Percentiles rank a stretch among this genome's conserved stretches.
These are phyloP conservation scores for Maudiozyma barnettii DNA, from an alignment of 805 yeast genomes.

Conservation along the genomic window DNA sequence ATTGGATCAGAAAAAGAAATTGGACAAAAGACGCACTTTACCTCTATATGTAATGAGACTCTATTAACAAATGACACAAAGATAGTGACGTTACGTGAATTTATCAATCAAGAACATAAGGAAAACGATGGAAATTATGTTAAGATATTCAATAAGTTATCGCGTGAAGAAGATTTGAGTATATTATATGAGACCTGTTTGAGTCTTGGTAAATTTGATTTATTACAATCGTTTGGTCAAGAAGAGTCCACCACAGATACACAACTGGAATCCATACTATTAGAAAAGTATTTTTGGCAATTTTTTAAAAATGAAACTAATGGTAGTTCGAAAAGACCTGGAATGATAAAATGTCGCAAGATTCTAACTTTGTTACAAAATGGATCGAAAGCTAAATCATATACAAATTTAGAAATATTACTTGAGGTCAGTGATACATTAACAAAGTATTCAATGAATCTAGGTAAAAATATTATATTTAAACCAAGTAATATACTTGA, in stretches of 20 bases:
- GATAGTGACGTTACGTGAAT: neutral
- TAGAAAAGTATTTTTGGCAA: constrained; percentile 32
- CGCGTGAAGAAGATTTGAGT: constrained; percentile 7
- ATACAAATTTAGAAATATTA: constrained; percentile 10
- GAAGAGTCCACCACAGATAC: neutral
- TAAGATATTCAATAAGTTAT: constrained; percentile 13
- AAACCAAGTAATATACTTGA: constrained; percentile 33
- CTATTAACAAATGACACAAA: neutral
- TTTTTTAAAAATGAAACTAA: constrained; percentile 36
- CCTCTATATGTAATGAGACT: constrained; percentile 10
- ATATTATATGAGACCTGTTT: constrained; percentile 23
- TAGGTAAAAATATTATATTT: constrained; percentile 30
- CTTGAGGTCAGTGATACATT: constrained; percentile 25
- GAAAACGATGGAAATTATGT: neutral
- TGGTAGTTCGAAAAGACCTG: constrained; percentile 33
- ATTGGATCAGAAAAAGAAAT: constrained; percentile 15
- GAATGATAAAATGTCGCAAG: constrained; percentile 31
- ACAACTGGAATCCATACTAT: constrained; percentile 6
- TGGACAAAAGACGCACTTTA: constrained; percentile 20
- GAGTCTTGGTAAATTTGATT: constrained; percentile 22
- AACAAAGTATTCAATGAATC: constrained; percentile 23
- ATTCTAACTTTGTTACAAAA: constrained; percentile 19
- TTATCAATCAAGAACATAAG: neutral
- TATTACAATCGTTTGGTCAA: constrained; percentile 12
- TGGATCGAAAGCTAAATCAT: constrained; percentile 2